Evolutionary conservation across 306 rosid genomes (phyloP).

Genomic region (Cyclanthera cordifolia): DNA sequence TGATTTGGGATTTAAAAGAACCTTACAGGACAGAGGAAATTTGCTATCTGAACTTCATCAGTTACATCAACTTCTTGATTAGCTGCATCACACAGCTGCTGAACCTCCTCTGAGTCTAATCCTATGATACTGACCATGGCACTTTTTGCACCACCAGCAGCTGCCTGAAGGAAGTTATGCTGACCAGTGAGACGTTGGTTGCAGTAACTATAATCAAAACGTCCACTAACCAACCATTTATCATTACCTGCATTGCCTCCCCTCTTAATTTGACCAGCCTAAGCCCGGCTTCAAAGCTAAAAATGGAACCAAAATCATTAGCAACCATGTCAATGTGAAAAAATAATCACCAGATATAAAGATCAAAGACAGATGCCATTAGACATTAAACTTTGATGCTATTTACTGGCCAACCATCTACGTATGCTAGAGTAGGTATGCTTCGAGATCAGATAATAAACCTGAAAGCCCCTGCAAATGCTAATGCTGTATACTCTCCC

Average conservation of each 20-base stretch:
- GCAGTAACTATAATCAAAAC: background rate
- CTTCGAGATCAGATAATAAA: constrained; percentile 19
- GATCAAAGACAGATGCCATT: too few relatives aligned
- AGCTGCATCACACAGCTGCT: constrained; percentile 83
- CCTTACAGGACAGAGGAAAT: constrained; percentile 82
- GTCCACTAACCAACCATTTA: constrained; percentile 15
- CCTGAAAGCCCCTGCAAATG: constrained; percentile 94
- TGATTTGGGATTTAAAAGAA: constrained; percentile 5
- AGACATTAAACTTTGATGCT: constrained; percentile 1
- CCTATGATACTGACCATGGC: constrained; percentile 94
- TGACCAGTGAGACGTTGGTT: background rate
- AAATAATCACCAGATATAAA: too few relatives aligned
- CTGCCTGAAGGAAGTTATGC: constrained; percentile 46
- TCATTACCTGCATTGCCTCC: constrained; percentile 96
- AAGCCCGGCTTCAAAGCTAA: constrained; percentile 96
- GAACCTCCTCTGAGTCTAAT: constrained; percentile 81
- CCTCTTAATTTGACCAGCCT: constrained; percentile 91
- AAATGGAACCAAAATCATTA: constrained; percentile 22
- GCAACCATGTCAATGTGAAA: constrained; percentile 1
- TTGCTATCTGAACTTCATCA: constrained; percentile 89
- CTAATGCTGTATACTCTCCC: constrained; percentile 95
- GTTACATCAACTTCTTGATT: constrained; percentile 80
- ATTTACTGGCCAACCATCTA: background rate
- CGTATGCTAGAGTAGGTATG: too few relatives aligned
- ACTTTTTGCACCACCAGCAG: constrained; percentile 72